phyloP scores from a whole-genome alignment of 345 rosid species.

The Rhodamnia argentea region DNA sequence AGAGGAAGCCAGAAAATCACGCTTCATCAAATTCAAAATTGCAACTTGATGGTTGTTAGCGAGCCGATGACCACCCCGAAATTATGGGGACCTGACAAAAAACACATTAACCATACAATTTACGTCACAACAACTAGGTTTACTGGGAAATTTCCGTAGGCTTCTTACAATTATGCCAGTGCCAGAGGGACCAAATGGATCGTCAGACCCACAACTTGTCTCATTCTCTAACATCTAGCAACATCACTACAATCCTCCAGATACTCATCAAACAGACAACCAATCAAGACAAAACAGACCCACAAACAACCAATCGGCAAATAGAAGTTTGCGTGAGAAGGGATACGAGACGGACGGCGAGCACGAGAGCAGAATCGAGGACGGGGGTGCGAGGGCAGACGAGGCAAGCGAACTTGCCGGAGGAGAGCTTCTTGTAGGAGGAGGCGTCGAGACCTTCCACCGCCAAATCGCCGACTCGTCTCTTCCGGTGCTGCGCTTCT shows the following conservation, averaged over 20 bases:
- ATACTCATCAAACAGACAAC: not conserved
- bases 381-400: constrained; percentile 37
- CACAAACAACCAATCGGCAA: not conserved
- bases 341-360: constrained; percentile 16
- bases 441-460: constrained; percentile 11
- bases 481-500: constrained; percentile 33
- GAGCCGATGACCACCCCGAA: not conserved
- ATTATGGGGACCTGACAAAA: not conserved
- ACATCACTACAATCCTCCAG: not conserved
- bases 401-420: constrained; percentile 34
- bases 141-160: not conserved
- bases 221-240: not conserved
- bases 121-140: not conserved
- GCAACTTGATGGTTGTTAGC: not conserved
- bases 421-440: constrained; percentile 32
- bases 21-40: not conserved
- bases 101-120: not conserved
- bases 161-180: no score
- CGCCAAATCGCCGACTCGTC: constrained; percentile 28
- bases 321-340: not conserved
- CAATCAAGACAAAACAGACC: not conserved
- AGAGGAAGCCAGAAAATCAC: not conserved
- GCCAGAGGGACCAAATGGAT: not conserved
- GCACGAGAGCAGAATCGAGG: constrained; percentile 40
- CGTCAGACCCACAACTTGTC: not conserved